Percentiles rank a stretch among this genome's conserved stretches.
phyloP scores from a whole-genome alignment of 1,284 basidiomycete species.

The Grifola frondosa region DNA sequence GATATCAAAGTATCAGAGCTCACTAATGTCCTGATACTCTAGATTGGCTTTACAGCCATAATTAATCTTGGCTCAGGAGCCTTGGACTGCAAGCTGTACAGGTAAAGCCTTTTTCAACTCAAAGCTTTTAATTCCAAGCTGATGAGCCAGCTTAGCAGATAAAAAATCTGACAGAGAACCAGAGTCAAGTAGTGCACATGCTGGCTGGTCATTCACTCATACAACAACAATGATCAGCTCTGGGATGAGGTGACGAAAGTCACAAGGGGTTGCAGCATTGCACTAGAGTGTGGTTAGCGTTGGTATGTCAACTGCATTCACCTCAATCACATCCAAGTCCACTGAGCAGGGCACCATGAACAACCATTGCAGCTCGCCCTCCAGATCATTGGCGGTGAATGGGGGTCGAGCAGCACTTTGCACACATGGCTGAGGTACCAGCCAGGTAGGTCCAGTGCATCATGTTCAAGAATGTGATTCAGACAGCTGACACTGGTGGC shows the following conservation, averaged over 20 bases:
- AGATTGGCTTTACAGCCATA: background rate
- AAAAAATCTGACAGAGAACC: constrained; percentile 12
- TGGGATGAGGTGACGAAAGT: constrained; percentile 13
- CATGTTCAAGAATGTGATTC: background rate
- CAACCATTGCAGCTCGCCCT: constrained; percentile 33
- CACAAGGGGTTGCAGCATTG: constrained; percentile 25
- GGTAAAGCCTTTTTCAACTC: constrained; percentile 5
- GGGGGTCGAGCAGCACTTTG: constrained; percentile 30
- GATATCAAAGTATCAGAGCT: constrained; percentile 29
- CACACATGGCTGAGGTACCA: background rate
- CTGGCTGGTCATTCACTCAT: background rate
- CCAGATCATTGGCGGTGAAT: constrained; percentile 38
- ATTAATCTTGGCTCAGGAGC: constrained; percentile 2
- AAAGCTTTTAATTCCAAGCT: background rate
- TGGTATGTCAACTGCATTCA: background rate
- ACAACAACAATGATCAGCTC: constrained; percentile 1
- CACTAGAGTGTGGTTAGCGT: constrained; percentile 14
- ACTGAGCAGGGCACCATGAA: constrained; percentile 24
- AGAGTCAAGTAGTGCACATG: constrained; percentile 6
- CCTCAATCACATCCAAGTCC: constrained; percentile 19
- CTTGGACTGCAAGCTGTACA: constrained; percentile 8
- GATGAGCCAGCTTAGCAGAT: constrained; percentile 5
- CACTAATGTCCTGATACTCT: constrained; percentile 31
- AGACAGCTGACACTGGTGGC: background rate
- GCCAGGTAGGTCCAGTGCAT: background rate